phyloP scores from a whole-genome alignment of 2,329 filamentous ascomycete species.

The Xylariomycetidae sp. region DNA sequence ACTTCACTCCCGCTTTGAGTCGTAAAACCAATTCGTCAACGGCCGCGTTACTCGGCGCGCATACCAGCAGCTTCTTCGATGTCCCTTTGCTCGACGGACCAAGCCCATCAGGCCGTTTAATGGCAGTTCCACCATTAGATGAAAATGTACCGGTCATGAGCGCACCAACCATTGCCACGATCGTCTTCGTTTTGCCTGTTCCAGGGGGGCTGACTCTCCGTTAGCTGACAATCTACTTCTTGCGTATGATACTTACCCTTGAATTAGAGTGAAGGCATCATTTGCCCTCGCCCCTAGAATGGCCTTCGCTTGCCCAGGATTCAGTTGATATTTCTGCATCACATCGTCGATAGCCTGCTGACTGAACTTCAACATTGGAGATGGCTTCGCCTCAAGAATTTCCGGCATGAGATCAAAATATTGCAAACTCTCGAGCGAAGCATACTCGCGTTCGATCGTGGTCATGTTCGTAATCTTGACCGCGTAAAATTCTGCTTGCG shows the following conservation, averaged over 20 bases:
- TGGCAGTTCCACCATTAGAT: constrained; percentile 36
- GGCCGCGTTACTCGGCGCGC: constrained; percentile 96
- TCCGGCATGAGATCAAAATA: constrained; percentile 97
- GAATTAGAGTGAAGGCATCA: constrained; percentile 93
- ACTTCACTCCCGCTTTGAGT: constrained; percentile 82
- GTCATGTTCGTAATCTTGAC: constrained; percentile 89
- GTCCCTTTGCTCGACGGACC: constrained; percentile 31
- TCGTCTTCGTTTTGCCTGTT: constrained; percentile 98
- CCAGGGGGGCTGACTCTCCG: constrained; percentile 66
- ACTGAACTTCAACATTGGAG: constrained; percentile 76
- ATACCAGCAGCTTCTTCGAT: constrained; percentile 86
- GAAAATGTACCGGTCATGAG: constrained; percentile 60
- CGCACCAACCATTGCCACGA: constrained; percentile 90
- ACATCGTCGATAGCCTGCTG: constrained; percentile 66
- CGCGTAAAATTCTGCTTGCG: constrained; percentile 66
- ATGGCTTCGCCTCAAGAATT: constrained; percentile 83
- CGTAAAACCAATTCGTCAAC: constrained; percentile 94
- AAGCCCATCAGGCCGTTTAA: constrained; percentile 34
- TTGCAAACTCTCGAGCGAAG: constrained; percentile 81
- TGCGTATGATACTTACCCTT: constrained; percentile 55
- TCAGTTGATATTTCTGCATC: constrained; percentile 76
- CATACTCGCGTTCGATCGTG: constrained; percentile 92
- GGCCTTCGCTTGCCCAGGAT: constrained; percentile 83
- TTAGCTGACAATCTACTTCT: constrained; percentile 21
- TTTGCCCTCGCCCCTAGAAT: constrained; percentile 91